Conservation (phyloP, 2,329 filamentous ascomycete species). For the Fusarium aywerte region DNA sequence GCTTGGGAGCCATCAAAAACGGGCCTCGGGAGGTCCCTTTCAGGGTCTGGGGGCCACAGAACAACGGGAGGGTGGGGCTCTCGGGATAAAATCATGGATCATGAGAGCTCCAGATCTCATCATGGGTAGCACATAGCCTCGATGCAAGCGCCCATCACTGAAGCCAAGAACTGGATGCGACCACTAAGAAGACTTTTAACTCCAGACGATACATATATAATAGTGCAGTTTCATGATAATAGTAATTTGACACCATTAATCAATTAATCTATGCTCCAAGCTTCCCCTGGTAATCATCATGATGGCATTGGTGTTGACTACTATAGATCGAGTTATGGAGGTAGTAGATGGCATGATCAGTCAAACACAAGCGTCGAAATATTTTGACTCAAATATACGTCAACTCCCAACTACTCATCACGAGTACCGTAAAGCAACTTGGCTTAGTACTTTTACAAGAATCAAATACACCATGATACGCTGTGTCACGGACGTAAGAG, state of each 20-base stretch:
- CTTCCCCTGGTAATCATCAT: not conserved
- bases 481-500: not conserved
- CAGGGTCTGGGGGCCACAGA: conserved; percentile 35
- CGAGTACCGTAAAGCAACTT: not conserved
- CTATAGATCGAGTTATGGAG: not conserved
- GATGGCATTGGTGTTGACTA: not conserved
- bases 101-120: conserved; percentile 32
- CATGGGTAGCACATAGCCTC: conserved; percentile 35
- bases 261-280: not conserved
- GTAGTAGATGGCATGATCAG: not conserved
- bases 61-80: conserved; percentile 18
- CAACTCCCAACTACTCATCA: too few relatives aligned
- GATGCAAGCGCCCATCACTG: conserved; percentile 39
- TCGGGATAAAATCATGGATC: conserved; percentile 33
- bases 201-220: not conserved
- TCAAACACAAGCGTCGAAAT: not conserved
- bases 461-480: not conserved
- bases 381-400: not conserved
- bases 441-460: not conserved
- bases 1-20: conserved; percentile 28
- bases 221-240: not conserved
- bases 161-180: conserved; percentile 37
- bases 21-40: conserved; percentile 34
- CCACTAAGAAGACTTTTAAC: conserved; percentile 9
- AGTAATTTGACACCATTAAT: not conserved